Base-by-base conservation (phyloP, 108 stramenopile species). In the Aurantiochytrium sp. region DNA sequence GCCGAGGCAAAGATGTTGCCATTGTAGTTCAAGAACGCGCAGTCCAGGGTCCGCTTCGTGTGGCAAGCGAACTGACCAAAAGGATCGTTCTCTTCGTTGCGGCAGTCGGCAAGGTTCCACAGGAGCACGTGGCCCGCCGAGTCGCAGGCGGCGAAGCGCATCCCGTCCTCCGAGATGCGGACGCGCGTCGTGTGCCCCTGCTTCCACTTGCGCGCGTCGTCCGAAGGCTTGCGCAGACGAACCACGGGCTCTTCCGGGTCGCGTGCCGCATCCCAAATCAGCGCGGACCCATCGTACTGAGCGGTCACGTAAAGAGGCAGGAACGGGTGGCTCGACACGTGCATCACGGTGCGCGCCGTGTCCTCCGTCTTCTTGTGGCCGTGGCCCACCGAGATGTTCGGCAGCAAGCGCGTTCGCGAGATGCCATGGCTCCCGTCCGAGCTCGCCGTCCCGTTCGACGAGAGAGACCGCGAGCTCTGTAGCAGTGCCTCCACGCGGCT, bases 251-350 rank as follows among this genome's bases (percentile, higher is more conserved):
- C 73, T 12, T 81, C 45, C 39, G 42, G 21, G 6, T 81, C 73
- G 8, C 34, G 27, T 12, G 27, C 34, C 45, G 73, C 73, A 48
- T 81, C 73, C 42, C 45, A 81, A 41, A 81, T n/a, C n/a, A 81
- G 6, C 24, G 42, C 73, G 6, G 42, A 41, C 6, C 73, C 73
- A 21, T 81, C 73, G 27, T 48, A 81, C 32, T 48, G 73, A 12
- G 73, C 73, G 8, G 73, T 48, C 21, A 48, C 73, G 24, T 48
- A 81, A 12, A 48, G 45, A 6, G 73, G 73, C 1, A 81, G 45
- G 32, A 81, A 81, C 12, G 73, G 73, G 73, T 81, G 73, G 73
- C 73, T 81, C 30, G 39, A n/a, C 2, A 81, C 73, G 24, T 81
- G 73, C 73, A 81, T 81, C 42, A 81, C 45, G 10, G 73, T 30